Conservation (phyloP, 129 eudicot genomes). For the Centrapalus pauciflorus region DNA sequence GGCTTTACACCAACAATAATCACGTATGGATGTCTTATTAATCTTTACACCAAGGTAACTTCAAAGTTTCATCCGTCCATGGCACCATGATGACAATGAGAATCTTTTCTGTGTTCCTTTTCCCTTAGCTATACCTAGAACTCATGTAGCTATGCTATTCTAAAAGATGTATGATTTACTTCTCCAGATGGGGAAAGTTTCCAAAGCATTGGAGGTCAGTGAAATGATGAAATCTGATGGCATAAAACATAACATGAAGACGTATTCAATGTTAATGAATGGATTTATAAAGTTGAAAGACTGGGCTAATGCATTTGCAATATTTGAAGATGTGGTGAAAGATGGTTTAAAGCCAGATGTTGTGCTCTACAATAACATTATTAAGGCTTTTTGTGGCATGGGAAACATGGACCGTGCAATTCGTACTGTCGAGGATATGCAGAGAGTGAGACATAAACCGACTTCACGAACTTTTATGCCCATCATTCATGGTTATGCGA, state of each 20-base stretch:
- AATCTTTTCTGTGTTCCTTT: background rate
- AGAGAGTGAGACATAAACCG: slow-evolving; percentile 65
- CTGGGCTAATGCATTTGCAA: slow-evolving; percentile 91
- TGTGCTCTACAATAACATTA: slow-evolving; percentile 83
- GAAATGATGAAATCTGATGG: slow-evolving; percentile 61
- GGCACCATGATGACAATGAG: background rate
- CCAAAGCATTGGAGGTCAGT: slow-evolving; percentile 83
- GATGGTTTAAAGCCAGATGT: slow-evolving; percentile 91
- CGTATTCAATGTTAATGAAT: slow-evolving; percentile 89
- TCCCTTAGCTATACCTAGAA: background rate
- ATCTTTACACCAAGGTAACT: slow-evolving; percentile 81
- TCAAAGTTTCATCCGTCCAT: background rate
- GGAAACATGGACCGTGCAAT: slow-evolving; percentile 90
- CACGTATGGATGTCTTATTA: slow-evolving; percentile 88
- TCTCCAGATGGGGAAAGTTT: slow-evolving; percentile 63
- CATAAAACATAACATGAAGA: slow-evolving; percentile 84
- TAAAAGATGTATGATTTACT: slow-evolving; percentile 3
- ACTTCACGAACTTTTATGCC: slow-evolving; percentile 89
- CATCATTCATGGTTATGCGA: slow-evolving; percentile 81
- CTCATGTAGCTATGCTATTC: background rate
- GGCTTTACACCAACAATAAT: slow-evolving; percentile 69
- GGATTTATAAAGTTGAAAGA: slow-evolving; percentile 80
- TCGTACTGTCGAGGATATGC: slow-evolving; percentile 74
- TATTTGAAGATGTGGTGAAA: slow-evolving; percentile 75
- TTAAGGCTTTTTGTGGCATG: slow-evolving; percentile 91